These are phyloP conservation scores for Plasmodium coatneyi DNA, from an alignment of 169 alveolate species.

Conservation along the genomic window DNA sequence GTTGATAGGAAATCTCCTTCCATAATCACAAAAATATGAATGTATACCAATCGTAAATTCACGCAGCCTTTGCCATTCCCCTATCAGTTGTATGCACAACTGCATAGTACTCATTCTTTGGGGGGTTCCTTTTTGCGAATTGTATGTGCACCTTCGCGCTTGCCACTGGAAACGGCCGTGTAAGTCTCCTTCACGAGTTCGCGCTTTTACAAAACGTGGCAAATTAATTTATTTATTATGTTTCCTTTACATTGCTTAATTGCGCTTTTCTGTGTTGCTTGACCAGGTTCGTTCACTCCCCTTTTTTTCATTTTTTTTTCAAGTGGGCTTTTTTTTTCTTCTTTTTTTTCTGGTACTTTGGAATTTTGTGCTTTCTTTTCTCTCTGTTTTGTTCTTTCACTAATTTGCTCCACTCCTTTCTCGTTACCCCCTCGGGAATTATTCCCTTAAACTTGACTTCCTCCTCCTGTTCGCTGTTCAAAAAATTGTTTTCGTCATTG, in stretches of 20 bases:
- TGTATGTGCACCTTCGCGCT: background rate
- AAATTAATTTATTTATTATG: background rate
- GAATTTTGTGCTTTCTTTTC: constrained; percentile 84
- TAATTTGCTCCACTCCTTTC: constrained; percentile 88
- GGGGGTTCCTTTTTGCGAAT: background rate
- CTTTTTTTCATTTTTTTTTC: constrained; percentile 39
- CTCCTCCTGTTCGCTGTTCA: constrained; percentile 32
- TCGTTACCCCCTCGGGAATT: constrained; percentile 87
- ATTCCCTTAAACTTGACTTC: constrained; percentile 81
- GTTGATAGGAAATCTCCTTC: background rate
- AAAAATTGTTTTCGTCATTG: background rate
- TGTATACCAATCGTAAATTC: background rate
- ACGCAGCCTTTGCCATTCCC: background rate
- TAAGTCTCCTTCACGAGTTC: background rate
- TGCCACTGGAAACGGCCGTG: background rate
- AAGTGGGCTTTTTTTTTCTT: constrained; percentile 77
- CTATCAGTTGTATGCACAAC: background rate
- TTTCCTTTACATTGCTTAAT: background rate
- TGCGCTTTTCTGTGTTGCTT: background rate
- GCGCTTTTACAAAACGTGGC: background rate
- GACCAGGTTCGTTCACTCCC: background rate
- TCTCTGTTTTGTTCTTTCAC: constrained; percentile 88
- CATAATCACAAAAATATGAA: background rate
- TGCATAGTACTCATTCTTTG: background rate
- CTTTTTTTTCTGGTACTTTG: constrained; percentile 87